These are phyloP conservation scores for Boletus austroedulis DNA, from an alignment of 1,284 basidiomycete genomes.

Conservation along the genomic window DNA sequence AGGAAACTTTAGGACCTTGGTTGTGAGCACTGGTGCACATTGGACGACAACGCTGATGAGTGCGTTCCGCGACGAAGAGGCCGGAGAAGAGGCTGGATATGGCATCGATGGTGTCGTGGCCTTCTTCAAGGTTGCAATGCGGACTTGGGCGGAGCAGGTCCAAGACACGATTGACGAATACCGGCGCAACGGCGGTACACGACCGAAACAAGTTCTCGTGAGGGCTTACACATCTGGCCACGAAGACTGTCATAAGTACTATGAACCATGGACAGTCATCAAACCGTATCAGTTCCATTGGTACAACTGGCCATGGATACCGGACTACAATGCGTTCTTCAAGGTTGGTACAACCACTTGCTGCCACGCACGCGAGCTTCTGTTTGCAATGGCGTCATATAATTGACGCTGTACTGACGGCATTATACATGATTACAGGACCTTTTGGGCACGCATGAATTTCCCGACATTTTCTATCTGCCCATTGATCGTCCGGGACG, in stretches of 20 bases:
- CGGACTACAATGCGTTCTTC: conserved; percentile 53
- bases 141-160: conserved; percentile 50
- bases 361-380: not conserved
- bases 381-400: not conserved
- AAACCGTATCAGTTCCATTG: conserved; percentile 44
- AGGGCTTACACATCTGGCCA: conserved; percentile 64
- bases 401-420: not conserved
- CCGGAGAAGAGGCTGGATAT: conserved; percentile 36
- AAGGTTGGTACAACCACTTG: conserved; percentile 38
- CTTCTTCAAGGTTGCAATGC: conserved; percentile 56
- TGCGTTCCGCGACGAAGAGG: conserved; percentile 43
- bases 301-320: conserved; percentile 65
- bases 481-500: conserved; percentile 57
- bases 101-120: conserved; percentile 52
- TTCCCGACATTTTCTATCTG: conserved; percentile 56
- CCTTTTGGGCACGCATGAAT: conserved; percentile 41
- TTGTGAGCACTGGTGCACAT: conserved; percentile 63
- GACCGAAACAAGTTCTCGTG: conserved; percentile 49
- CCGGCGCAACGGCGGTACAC: conserved; percentile 27
- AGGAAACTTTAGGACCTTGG: conserved; percentile 54
- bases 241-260: conserved; percentile 53
- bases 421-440: conserved; percentile 30
- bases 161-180: conserved; percentile 39
- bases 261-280: conserved; percentile 45
- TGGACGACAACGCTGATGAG: conserved; percentile 59